phyloP scores from a whole-genome alignment of 257 asterid genomes.

The Forsythia viridissima region DNA sequence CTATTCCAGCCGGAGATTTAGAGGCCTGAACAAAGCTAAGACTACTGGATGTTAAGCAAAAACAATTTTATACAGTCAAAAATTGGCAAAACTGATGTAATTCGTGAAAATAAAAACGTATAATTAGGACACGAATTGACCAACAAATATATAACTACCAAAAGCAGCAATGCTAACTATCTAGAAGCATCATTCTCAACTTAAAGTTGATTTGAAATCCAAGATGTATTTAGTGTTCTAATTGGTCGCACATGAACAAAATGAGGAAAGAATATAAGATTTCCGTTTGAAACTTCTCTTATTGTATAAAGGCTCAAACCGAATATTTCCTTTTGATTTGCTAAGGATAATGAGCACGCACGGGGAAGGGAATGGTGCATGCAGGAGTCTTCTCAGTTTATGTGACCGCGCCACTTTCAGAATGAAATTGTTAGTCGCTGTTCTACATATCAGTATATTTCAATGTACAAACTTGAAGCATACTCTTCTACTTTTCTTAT shows the following conservation, averaged over 20 bases:
- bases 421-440: not conserved
- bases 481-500: not conserved
- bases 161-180: not conserved
- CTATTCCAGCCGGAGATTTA: conserved; percentile 30
- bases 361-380: not conserved
- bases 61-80: not conserved
- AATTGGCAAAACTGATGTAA: not conserved
- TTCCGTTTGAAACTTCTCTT: not conserved
- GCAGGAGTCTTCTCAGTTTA: not conserved
- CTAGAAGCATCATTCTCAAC: not conserved
- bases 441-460: too few relatives aligned
- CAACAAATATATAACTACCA: not conserved
- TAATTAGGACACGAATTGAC: not conserved
- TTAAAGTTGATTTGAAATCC: not conserved
- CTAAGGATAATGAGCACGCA: not conserved
- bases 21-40: conserved; percentile 59
- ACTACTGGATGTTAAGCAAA: conserved; percentile 49
- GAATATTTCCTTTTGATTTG: not conserved
- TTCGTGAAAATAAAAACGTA: not conserved
- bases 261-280: not conserved
- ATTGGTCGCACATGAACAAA: not conserved
- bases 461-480: not conserved
- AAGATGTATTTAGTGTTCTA: not conserved
- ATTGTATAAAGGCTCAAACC: not conserved
- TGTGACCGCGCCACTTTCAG: not conserved